Base-by-base conservation (phyloP, 345 rosid species). In the Eutrema heterophyllum region DNA sequence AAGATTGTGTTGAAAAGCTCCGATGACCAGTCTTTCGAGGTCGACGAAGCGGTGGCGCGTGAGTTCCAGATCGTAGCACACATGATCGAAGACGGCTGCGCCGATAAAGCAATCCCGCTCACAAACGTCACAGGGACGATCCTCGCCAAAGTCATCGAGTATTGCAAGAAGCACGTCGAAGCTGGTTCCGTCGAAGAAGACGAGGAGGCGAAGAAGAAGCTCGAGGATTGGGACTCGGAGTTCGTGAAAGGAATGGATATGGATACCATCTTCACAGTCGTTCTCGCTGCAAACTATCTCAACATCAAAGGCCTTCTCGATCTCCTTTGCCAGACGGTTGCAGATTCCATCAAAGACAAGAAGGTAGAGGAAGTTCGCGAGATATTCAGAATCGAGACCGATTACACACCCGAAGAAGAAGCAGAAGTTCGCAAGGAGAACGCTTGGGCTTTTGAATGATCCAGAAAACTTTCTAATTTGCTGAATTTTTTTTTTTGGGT, bases 91-190 rank as follows among this genome's bases (percentile, higher is more conserved):
- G 81, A 76, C 65, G 91, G 78, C 55, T 88, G 93, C 75, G 88
- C 80, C 54, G 79, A 64, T 45, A 72, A 59, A 35, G 68, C 81
- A 24, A 90, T 86, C 78, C 97, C 94, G 9, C 48, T 87, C 21
- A 83, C 84, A 10, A 90, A 88, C 81, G 88, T 90, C 45, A 80
- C 82, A 11, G 70, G 83, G 52, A 60, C 64, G 81, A 74, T 72
- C 72, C 85, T 90, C 7, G 74, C 84, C 10, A 80, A 62, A 80
- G 83, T 84, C 14, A 79, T 88, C 58, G 88, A 85, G 81, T 90
- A 84, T 76, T 85, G 85, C 87, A 83, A 70, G 81, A 84, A 75
- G 72, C 97, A 88, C 69, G 88, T 83, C 6, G 93, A 88, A 61
- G 76, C 71, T 26, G 45, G 33, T 33, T 5, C 13, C 3, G 7